phyloP scores from a whole-genome alignment of 257 asterid species.

The Scutellaria minor region DNA sequence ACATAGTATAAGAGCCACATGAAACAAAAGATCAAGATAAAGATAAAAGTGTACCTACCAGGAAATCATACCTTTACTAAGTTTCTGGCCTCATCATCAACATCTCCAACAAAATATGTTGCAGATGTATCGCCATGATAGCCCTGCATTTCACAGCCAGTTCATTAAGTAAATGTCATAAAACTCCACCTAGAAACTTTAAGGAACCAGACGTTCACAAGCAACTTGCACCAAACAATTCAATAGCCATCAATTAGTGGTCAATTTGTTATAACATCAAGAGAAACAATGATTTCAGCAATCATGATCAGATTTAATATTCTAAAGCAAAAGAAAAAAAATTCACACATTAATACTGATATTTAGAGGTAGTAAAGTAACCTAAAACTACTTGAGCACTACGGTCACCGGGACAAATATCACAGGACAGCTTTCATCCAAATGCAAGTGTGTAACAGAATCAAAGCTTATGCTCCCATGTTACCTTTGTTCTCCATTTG shows the following conservation, averaged over 20 bases:
- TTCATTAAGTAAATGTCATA: conserved; percentile 28
- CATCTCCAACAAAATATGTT: conserved; percentile 85
- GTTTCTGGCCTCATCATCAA: conserved; percentile 75
- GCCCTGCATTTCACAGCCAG: conserved; percentile 60
- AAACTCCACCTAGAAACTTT: conserved; percentile 27
- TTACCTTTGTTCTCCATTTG: conserved; percentile 12
- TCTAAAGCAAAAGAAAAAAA: not conserved
- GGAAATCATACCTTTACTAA: conserved; percentile 76
- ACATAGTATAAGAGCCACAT: not conserved
- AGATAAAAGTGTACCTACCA: conserved; percentile 32
- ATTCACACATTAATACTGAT: not conserved
- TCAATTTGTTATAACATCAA: conserved; percentile 15
- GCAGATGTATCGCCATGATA: conserved; percentile 99
- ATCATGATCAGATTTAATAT: not conserved
- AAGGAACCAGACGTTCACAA: conserved; percentile 27
- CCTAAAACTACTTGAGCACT: conserved; percentile 14
- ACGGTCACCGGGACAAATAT: not conserved
- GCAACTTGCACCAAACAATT: conserved; percentile 5
- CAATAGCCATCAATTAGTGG: not conserved
- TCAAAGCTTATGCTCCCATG: conserved; percentile 12
- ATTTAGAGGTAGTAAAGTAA: conserved; percentile 20
- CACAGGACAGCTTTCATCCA: not conserved
- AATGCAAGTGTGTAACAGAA: not conserved
- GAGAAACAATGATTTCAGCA: conserved; percentile 1
- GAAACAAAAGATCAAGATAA: conserved; percentile 10